These are phyloP conservation scores for Linum trigynum DNA, from an alignment of 345 rosid species.

Conservation along the genomic window DNA sequence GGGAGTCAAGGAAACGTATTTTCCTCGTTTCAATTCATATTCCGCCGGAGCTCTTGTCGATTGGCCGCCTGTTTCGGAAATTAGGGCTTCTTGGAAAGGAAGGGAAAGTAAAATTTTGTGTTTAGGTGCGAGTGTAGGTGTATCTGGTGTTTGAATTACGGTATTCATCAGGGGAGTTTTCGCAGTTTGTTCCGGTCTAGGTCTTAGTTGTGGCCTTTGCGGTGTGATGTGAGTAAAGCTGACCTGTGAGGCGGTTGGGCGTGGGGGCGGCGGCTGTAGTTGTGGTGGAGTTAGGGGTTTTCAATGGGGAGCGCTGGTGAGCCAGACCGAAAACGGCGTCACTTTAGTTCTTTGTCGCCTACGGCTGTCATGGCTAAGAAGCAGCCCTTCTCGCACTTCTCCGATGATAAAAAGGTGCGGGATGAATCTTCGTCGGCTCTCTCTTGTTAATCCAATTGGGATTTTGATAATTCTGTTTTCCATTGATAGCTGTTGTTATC, in stretches of 20 bases:
- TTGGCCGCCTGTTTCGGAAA: no score
- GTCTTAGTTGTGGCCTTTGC: background rate
- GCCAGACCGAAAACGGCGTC: constrained; percentile 84
- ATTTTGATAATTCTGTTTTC: background rate
- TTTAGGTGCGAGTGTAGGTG: no score
- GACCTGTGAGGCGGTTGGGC: background rate
- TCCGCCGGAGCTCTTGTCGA: no score
- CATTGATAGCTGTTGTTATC: background rate
- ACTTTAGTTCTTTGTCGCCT: constrained; percentile 66
- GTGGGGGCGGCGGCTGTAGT: background rate
- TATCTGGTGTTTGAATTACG: constrained; percentile 10
- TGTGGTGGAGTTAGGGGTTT: constrained; percentile 16
- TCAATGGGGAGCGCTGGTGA: constrained; percentile 89
- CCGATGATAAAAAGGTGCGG: constrained; percentile 78
- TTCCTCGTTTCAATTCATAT: no score
- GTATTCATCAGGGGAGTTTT: constrained; percentile 6
- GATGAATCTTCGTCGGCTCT: background rate
- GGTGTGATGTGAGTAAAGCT: constrained; percentile 10
- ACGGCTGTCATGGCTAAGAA: constrained; percentile 57
- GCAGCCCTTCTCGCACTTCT: constrained; percentile 50
- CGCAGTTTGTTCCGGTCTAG: background rate
- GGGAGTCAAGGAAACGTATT: no score
- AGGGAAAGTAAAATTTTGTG: no score
- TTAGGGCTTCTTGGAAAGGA: no score
- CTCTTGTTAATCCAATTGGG: background rate